Base-by-base conservation (phyloP, 2,329 filamentous ascomycete genomes). In the Fusarium vanettenii region DNA sequence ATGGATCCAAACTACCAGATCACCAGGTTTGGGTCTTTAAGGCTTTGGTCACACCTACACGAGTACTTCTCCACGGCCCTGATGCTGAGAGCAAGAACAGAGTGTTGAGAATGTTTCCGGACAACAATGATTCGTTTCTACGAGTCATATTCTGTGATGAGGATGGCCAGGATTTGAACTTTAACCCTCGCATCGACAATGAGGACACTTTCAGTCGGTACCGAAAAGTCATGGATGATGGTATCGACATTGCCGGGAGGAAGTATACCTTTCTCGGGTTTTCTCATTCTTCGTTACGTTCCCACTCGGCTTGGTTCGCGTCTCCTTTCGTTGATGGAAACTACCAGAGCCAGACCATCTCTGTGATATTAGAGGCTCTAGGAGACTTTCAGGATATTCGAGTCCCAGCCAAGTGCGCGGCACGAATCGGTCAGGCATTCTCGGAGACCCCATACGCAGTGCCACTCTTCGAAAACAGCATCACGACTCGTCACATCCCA, bases 141-240 rank as follows among this genome's bases (percentile, higher is more conserved):
- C 88, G 94, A 0, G 92, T 95, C 0, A 88, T 90, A 8, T 95
- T 97, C 76, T 87, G 87, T 33, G 94, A 97, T 56, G 94, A 97
- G 79, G 89, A 93, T 76, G 92, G 92, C 0, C 86, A 91, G 27
- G 87, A 89, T 20, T 79, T 97, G 0, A 86, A 84, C 20, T 91
- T 90, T 79, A 91, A 91, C 67, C 80, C 87, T 2, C 84, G 81
- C 6, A 80, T 88, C 1, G 81, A 80, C 25, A 82, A 85, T 65
- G 85, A 89, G 0, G 50, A 73, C 0, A 86, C 95, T 10, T 89
- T 90, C 70, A 75, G 80, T 0, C 89, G 92, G 1, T 95, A 95
- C 81, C 88, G 89, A 62, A 71, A 79, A 0, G 83, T 94, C 0
- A 85, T 97, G 10, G 80, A 84, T 3, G 78, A 85, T 0, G 91